These are phyloP conservation scores for Phaeotremella skinneri DNA, from an alignment of 768 basidiomycete species.

Conservation along the genomic window DNA sequence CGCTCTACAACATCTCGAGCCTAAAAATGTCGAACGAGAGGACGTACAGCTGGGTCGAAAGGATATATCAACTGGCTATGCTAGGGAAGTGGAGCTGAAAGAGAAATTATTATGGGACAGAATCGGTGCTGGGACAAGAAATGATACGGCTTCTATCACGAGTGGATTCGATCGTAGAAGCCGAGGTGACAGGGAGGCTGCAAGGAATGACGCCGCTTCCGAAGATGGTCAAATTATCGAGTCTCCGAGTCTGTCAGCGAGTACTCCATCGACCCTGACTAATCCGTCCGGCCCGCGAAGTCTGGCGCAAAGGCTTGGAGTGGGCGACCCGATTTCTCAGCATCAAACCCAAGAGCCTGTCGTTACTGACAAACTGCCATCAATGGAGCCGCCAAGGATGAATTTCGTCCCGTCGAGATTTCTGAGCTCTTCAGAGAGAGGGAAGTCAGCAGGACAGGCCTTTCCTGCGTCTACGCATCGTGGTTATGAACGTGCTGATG, in stretches of 20 bases:
- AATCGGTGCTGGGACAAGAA: background rate
- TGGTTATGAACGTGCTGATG: no score
- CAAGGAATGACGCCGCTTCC: background rate
- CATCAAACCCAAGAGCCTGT: background rate
- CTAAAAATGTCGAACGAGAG: background rate
- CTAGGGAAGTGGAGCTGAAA: background rate
- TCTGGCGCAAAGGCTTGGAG: background rate
- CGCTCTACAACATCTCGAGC: conserved; percentile 2
- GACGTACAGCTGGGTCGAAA: no score
- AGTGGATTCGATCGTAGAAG: background rate
- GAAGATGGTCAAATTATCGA: conserved; percentile 3
- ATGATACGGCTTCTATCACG: background rate
- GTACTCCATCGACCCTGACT: background rate
- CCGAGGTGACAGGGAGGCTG: background rate
- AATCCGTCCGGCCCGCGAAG: background rate
- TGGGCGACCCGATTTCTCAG: background rate
- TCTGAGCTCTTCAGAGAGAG: background rate
- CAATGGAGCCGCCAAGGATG: background rate
- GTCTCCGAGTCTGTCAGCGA: background rate
- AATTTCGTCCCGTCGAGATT: background rate
- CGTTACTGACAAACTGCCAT: background rate
- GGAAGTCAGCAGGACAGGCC: no score
- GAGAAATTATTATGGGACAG: background rate
- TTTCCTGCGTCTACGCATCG: no score
- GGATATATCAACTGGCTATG: background rate